These are phyloP conservation scores for Lachnellula occidentalis DNA, from an alignment of 2,329 filamentous ascomycete species.

Conservation along the genomic window DNA sequence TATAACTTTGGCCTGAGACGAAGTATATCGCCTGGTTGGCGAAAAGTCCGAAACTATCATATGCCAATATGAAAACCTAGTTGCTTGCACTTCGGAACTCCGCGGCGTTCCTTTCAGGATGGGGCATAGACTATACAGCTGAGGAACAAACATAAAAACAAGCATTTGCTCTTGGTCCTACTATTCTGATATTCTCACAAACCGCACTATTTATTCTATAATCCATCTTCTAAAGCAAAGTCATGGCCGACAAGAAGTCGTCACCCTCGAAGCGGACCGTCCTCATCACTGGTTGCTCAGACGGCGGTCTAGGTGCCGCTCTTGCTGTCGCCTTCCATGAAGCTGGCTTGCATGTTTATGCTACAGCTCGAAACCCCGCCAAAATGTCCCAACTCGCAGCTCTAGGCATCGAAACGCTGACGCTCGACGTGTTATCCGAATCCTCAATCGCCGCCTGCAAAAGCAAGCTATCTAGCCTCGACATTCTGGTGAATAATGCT, in stretches of 20 bases:
- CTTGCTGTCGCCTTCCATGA: conserved; percentile 35
- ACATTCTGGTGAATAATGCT: background rate
- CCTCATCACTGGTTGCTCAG: conserved; percentile 36
- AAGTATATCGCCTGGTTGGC: too few relatives aligned
- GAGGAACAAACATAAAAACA: too few relatives aligned
- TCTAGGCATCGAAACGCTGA: conserved; percentile 30
- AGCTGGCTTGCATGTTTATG: conserved; percentile 35
- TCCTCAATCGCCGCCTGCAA: conserved; percentile 32
- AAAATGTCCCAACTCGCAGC: conserved; percentile 29
- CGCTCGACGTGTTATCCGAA: conserved; percentile 35
- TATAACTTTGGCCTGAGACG: too few relatives aligned
- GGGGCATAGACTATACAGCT: too few relatives aligned
- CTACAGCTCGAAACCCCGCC: conserved; percentile 34
- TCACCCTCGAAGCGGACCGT: conserved; percentile 6
- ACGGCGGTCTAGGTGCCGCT: conserved; percentile 37
- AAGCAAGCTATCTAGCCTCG: conserved; percentile 26
- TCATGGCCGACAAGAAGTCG: background rate
- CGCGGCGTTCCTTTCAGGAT: too few relatives aligned
- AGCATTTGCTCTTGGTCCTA: too few relatives aligned
- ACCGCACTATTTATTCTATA: too few relatives aligned
- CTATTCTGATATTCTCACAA: too few relatives aligned
- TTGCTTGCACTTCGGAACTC: too few relatives aligned
- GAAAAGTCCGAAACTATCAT: too few relatives aligned
- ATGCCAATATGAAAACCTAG: too few relatives aligned
- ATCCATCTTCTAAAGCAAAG: background rate